phyloP scores from a whole-genome alignment of 2,329 filamentous ascomycete genomes.

The Sporothrix humicola region DNA sequence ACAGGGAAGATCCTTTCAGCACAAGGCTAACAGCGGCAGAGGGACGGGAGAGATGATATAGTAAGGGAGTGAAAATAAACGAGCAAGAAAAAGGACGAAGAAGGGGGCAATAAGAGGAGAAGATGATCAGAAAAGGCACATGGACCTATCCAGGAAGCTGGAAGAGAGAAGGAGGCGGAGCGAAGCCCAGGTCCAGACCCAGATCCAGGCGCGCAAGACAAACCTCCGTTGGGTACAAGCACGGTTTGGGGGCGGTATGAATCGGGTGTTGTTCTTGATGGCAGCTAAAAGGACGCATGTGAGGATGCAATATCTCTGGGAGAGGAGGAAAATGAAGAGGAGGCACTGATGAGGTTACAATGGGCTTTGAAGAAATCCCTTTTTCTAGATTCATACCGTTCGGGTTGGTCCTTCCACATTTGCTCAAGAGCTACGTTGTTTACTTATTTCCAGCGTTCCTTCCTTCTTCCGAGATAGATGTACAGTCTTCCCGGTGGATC shows the following conservation, averaged over 20 bases:
- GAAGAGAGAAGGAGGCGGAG: not conserved
- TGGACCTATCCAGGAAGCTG: not conserved
- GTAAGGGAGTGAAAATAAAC: not conserved
- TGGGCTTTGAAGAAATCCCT: not conserved
- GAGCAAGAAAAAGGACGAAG: not conserved
- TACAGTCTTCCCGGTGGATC: not conserved
- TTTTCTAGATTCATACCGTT: not conserved
- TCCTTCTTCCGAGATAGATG: not conserved
- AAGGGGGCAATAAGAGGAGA: not conserved
- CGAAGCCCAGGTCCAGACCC: not conserved
- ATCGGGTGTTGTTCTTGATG: not conserved
- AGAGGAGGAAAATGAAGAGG: not conserved
- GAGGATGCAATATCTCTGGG: not conserved
- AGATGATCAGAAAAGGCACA: not conserved
- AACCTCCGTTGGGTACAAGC: not conserved
- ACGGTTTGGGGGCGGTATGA: not conserved
- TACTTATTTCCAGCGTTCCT: not conserved
- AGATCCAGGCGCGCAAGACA: not conserved
- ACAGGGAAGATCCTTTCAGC: not conserved
- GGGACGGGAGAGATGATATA: not conserved
- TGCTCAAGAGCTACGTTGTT: not conserved
- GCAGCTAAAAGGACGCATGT: slow-evolving; percentile 1
- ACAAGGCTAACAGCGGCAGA: slow-evolving; percentile 10
- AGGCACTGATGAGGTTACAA: not conserved
- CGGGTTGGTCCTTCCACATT: slow-evolving; percentile 8